Base-by-base conservation (phyloP, 352 stramenopile species). In the Sclerospora graminicola region DNA sequence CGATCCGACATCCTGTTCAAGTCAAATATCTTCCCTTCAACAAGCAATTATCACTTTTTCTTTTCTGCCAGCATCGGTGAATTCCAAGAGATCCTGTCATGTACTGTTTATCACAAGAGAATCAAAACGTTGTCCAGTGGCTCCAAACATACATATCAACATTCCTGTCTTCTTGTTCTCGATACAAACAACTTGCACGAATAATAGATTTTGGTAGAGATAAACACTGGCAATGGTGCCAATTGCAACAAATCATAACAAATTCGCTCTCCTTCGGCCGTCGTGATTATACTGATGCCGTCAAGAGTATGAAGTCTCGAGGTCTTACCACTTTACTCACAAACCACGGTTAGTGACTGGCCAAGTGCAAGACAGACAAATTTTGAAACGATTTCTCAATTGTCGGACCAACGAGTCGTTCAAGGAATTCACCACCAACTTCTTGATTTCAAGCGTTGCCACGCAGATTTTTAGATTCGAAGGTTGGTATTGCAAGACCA, bases 181-280 rank as follows among this genome's bases (percentile, higher is more conserved):
- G 50, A 58, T 59, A 69, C n/a, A 69, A 30, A 5, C 41, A 41
- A 8, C 59, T 54, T 38, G 58, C 54, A 4, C 59, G 58, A 44
- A 64, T 62, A 37, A 68, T 51, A 10, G 54, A 41, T 36, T 64
- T 54, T 6, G 45, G 41, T 8, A 55, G 24, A 4, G 49, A 41
- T 8, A 30, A 40, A 24, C 60, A 66, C 28, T 63, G 50, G 37
- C n/a, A 82, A 36, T 11, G 69, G 52, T 9, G 65, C 67, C 4
- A 64, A 70, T 32, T 77, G 64, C 62, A 80, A 51, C 32, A 82
- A 41, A 38, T 77, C 56, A 33, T 78, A 82, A 14, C 69, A 66
- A 23, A 79, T 60, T 19, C 61, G 54, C 38, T 77, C 64, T n/a
- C 52, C 60, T 19, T 59, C 50, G 2, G 57, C 42, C 3, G 56